Conservation (phyloP, 805 yeast genomes). For the Candida suzukii region DNA sequence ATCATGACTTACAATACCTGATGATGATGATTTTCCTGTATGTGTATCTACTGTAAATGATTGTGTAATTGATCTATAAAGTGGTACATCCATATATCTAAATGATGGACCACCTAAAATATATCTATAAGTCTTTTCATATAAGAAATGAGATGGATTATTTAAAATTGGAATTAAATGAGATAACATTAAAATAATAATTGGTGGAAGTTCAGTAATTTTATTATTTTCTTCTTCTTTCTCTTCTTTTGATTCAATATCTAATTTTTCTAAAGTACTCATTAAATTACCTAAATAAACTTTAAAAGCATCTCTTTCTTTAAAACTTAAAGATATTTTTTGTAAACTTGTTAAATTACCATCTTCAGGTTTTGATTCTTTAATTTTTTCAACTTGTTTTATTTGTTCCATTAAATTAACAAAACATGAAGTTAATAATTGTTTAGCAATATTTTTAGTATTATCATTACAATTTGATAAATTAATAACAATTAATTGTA, state of each 20-base stretch:
- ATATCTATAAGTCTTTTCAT: constrained; percentile 65
- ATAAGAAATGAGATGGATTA: constrained; percentile 68
- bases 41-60: constrained; percentile 19
- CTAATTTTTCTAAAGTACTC: constrained; percentile 20
- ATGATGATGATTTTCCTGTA: constrained; percentile 9
- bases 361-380: constrained; percentile 10
- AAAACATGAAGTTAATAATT: constrained; percentile 38
- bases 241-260: neutral
- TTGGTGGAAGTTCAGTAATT: constrained; percentile 26
- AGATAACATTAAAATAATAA: constrained; percentile 50
- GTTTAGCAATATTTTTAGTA: constrained; percentile 29
- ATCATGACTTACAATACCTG: constrained; percentile 26
- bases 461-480: constrained; percentile 30
- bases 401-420: constrained; percentile 32
- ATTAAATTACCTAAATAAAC: constrained; percentile 44
- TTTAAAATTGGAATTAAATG: constrained; percentile 48
- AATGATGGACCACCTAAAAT: constrained; percentile 49
- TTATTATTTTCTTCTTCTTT: constrained; percentile 5
- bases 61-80: constrained; percentile 32
- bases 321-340: constrained; percentile 27
- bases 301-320: constrained; percentile 50
- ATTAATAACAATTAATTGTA: constrained; percentile 43
- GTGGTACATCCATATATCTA: constrained; percentile 36
- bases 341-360: neutral
- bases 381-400: constrained; percentile 15